phyloP scores from a whole-genome alignment of 805 yeast genomes.

The Pichia exigua region DNA sequence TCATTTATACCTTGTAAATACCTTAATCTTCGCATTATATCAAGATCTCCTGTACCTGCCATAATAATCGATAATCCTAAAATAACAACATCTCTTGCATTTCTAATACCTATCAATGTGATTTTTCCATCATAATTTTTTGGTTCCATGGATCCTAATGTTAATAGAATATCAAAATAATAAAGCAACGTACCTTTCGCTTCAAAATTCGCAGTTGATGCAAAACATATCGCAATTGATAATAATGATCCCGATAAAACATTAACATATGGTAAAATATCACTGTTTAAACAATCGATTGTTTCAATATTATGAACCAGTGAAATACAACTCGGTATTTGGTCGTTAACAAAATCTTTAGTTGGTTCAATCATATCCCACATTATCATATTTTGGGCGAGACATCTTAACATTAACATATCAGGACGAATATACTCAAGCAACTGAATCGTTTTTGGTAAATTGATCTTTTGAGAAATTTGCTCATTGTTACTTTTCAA shows the following conservation, averaged over 20 bases:
- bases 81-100: conserved; percentile 50
- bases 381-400: conserved; percentile 57
- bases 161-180: conserved; percentile 46
- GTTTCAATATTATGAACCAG: conserved; percentile 24
- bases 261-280: conserved; percentile 53
- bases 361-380: conserved; percentile 57
- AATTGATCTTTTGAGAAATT: conserved; percentile 52
- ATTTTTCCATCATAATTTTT: conserved; percentile 50
- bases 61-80: conserved; percentile 64
- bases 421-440: conserved; percentile 77
- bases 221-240: conserved; percentile 67
- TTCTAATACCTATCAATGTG: conserved; percentile 44
- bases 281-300: conserved; percentile 40
- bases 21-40: conserved; percentile 64
- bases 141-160: conserved; percentile 34
- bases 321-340: conserved; percentile 43
- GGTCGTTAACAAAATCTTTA: conserved; percentile 47
- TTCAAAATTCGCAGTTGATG: conserved; percentile 52
- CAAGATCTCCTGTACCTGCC: conserved; percentile 90
- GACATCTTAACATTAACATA: conserved; percentile 53
- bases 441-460: conserved; percentile 53
- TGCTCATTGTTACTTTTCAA: conserved; percentile 53
- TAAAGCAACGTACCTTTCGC: conserved; percentile 51
- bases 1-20: conserved; percentile 53
- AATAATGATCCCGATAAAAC: conserved; percentile 68